phyloP scores from a whole-genome alignment of 192 early-diverging fungal genomes.

The Coemansia sp. region DNA sequence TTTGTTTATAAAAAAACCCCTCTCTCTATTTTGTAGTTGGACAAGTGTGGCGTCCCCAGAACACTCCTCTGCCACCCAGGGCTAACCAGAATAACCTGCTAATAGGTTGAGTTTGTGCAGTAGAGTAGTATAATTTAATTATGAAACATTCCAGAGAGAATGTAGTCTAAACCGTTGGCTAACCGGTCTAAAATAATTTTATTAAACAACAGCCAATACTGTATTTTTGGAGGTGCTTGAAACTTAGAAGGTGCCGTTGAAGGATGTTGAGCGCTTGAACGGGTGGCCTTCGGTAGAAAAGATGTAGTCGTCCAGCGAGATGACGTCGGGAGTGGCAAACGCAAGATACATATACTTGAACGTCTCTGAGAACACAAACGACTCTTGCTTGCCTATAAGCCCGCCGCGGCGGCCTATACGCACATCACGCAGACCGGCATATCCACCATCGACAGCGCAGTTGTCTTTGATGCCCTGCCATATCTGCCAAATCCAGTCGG shows the following conservation, averaged over 20 bases:
- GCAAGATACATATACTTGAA: constrained; percentile 95
- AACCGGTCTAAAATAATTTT: no score
- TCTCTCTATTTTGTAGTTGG: no score
- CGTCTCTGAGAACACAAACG: constrained; percentile 93
- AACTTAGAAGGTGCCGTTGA: constrained; percentile 49
- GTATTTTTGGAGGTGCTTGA: not conserved
- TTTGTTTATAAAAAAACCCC: not conserved
- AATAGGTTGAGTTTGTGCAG: no score
- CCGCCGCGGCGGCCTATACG: constrained; percentile 35
- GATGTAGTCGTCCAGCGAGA: constrained; percentile 82
- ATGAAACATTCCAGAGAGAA: no score
- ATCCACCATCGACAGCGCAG: constrained; percentile 65
- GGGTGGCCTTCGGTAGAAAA: constrained; percentile 98
- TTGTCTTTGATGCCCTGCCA: constrained; percentile 86
- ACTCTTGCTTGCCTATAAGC: constrained; percentile 54
- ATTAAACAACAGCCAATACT: no score
- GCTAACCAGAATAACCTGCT: no score
- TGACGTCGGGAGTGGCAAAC: constrained; percentile 65
- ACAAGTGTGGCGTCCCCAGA: no score
- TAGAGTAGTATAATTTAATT: no score
- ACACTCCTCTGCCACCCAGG: no score
- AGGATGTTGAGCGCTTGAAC: constrained; percentile 51
- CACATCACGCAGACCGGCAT: constrained; percentile 58
- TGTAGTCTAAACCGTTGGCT: no score
- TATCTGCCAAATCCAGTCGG: constrained; percentile 80